Base-by-base conservation (phyloP, 805 yeast genomes). In the Candida vartiovaarae region DNA sequence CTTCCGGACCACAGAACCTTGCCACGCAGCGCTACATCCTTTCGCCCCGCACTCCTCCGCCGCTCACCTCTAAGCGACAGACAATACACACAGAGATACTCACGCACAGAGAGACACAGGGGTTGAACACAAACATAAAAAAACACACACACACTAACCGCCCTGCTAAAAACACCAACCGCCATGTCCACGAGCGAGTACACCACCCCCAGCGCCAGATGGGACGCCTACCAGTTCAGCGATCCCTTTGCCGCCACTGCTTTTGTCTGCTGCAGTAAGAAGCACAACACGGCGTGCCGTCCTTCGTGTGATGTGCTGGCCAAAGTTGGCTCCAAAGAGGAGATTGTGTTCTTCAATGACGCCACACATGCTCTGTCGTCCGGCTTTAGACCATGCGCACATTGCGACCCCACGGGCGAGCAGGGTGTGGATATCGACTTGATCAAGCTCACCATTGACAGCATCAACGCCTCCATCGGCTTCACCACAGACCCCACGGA, bases 221-320 rank as follows among this genome's bases (percentile, higher is more conserved):
- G 82, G 82, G 75, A 72, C 41, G 85, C 85, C 1, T 80, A 77
- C 59, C 80, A 78, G 54, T 77, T 76, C 59, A 67, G 74, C 46
- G 87, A 81, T 54, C 84, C 87, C 1, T 77, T 76, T 52, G 82
- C 85, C 9, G 73, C 82, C 0, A 75, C 74, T 35, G 63, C 76
- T 26, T 82, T 82, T 51, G 62, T 67, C 39, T 82, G 78, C 24
- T 70, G 78, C 52, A 70, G 72, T 56, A 65, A 65, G 45, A 57
- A 62, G 29, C 60, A 61, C 26, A 65, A 65, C 43, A 51, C 54
- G n/a, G 72, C 75, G 40, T 82, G 89, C 52, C 76, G 86, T 40
- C 88, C 90, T 5, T 82, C 78, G 54, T 83, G 90, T 60, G 85
- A 78, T 44, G 43, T 60, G 47, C 64, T 62, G 56, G 66, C 46